phyloP scores from a whole-genome alignment of 345 rosid species.

The Salix brachista region DNA sequence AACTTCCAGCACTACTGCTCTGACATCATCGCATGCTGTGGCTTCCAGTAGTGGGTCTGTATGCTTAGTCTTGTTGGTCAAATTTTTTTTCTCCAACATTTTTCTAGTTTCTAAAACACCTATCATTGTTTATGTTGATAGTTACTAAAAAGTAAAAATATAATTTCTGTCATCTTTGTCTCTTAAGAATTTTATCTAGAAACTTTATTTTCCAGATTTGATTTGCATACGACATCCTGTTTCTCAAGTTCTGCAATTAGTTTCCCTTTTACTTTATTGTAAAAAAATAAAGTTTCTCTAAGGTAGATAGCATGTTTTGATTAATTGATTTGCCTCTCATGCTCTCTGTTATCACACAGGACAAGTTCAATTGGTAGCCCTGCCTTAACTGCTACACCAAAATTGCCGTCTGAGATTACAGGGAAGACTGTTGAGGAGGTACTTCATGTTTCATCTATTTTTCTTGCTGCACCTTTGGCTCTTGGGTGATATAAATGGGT shows the following conservation, averaged over 20 bases:
- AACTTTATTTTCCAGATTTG: not conserved
- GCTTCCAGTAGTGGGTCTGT: conserved; percentile 79
- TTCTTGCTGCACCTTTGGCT: not conserved
- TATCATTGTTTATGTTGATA: too few relatives aligned
- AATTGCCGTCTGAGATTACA: conserved; percentile 78
- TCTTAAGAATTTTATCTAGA: not conserved
- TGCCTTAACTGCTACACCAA: conserved; percentile 52
- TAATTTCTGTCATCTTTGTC: not conserved
- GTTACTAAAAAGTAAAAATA: not conserved
- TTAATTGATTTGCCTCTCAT: not conserved
- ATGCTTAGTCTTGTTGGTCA: conserved; percentile 1
- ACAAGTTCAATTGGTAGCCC: conserved; percentile 48
- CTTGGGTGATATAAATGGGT: not conserved
- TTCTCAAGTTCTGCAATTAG: not conserved
- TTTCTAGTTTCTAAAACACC: too few relatives aligned
- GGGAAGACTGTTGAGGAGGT: conserved; percentile 99
- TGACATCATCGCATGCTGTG: conserved; percentile 53
- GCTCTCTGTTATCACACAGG: conserved; percentile 31
- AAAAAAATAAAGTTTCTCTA: not conserved
- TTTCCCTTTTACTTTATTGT: not conserved
- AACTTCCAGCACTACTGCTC: conserved; percentile 42
- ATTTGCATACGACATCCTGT: not conserved
- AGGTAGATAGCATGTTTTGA: not conserved
- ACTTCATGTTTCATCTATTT: not conserved
- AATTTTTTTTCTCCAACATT: not conserved